These are phyloP conservation scores for Aureobasidium sp. DNA, from an alignment of 2,329 filamentous ascomycete species.

Conservation along the genomic window DNA sequence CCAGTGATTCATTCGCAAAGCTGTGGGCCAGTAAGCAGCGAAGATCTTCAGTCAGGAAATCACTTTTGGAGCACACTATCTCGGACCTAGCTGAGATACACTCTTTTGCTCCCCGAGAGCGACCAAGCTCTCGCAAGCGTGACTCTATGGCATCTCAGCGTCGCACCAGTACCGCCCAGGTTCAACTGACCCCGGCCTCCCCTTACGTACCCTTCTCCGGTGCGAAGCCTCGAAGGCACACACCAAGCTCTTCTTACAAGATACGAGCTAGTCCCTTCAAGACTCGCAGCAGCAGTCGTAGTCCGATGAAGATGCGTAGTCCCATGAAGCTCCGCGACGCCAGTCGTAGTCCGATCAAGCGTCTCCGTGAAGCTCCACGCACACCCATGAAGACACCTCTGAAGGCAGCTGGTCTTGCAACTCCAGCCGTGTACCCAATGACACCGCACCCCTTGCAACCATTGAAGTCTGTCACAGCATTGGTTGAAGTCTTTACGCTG, in stretches of 20 bases:
- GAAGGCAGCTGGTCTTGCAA: slow-evolving; percentile 20
- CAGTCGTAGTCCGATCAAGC: slow-evolving; percentile 19
- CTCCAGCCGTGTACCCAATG: slow-evolving; percentile 22
- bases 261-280: background rate
- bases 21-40: slow-evolving; percentile 15
- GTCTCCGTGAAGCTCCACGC: slow-evolving; percentile 13
- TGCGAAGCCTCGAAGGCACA: slow-evolving; percentile 10
- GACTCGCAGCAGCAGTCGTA: background rate
- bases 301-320: background rate
- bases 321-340: background rate
- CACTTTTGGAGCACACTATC: background rate
- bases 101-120: background rate
- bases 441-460: slow-evolving; percentile 28
- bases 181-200: background rate
- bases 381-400: slow-evolving; percentile 19
- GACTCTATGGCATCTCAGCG: background rate
- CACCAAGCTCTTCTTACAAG: slow-evolving; percentile 6
- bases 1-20: slow-evolving; percentile 17
- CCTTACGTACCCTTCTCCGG: slow-evolving; percentile 6
- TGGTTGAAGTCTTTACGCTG: slow-evolving; percentile 29
- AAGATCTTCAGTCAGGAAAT: slow-evolving; percentile 4
- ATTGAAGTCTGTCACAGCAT: slow-evolving; percentile 23
- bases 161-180: background rate
- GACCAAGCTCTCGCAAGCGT: background rate
- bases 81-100: background rate